phyloP scores from a whole-genome alignment of 2,329 filamentous ascomycete genomes.

The Fusarium udum region DNA sequence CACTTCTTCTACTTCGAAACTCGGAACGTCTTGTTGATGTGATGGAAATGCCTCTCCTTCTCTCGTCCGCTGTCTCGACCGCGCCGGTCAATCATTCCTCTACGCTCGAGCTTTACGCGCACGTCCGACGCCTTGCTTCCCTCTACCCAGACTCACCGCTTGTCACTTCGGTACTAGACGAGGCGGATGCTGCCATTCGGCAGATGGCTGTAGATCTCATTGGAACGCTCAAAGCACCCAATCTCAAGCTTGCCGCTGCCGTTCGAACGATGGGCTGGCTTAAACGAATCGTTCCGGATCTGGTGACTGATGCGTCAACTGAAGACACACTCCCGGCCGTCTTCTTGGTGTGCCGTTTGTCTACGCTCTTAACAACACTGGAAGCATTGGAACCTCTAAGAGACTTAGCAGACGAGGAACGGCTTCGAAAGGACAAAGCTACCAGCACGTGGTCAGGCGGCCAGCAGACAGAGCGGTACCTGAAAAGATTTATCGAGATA shows the following conservation, averaged over 20 bases:
- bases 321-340: slow-evolving; percentile 82
- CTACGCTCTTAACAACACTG: slow-evolving; percentile 81
- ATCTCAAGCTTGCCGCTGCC: slow-evolving; percentile 86
- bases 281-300: slow-evolving; percentile 83
- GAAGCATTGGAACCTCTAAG: slow-evolving; percentile 85
- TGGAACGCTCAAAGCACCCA: slow-evolving; percentile 76
- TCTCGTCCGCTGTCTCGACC: slow-evolving; percentile 79
- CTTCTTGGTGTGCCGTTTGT: slow-evolving; percentile 86
- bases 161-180: slow-evolving; percentile 74
- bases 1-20: slow-evolving; percentile 84
- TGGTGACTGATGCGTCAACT: slow-evolving; percentile 52
- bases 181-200: slow-evolving; percentile 88
- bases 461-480: slow-evolving; percentile 91
- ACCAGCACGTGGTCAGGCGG: slow-evolving; percentile 70
- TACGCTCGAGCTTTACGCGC: slow-evolving; percentile 90
- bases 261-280: slow-evolving; percentile 94
- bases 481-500: slow-evolving; percentile 96
- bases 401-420: slow-evolving; percentile 90
- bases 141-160: slow-evolving; percentile 84
- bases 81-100: slow-evolving; percentile 81
- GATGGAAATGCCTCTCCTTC: slow-evolving; percentile 85
- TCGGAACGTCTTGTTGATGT: slow-evolving; percentile 90
- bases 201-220: slow-evolving; percentile 89
- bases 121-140: slow-evolving; percentile 85
- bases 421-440: slow-evolving; percentile 55